Percentiles rank a stretch among this genome's conserved stretches.
Conservation (phyloP, 177 flowering plant genomes). For the Telopea speciosissima region DNA sequence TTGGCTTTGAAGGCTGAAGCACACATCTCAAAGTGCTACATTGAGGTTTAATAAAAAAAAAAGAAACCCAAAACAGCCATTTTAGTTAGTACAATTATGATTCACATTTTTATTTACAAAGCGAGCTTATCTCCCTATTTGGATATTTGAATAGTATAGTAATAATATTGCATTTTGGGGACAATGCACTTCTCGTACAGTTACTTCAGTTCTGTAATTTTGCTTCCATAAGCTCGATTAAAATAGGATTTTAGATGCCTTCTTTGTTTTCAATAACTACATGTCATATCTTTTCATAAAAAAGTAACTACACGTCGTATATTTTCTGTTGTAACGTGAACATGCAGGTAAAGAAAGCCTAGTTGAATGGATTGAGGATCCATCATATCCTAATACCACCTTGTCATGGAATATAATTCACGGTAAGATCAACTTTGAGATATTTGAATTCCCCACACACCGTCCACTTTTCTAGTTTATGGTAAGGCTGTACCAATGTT, state of each 20-base stretch:
- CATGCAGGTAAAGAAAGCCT: constrained; percentile 65
- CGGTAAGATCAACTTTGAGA: constrained; percentile 33
- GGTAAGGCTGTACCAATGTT: not conserved
- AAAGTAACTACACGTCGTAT: not conserved
- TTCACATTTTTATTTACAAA: too few relatives aligned
- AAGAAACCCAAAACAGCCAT: too few relatives aligned
- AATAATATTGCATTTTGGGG: not conserved
- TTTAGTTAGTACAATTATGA: too few relatives aligned
- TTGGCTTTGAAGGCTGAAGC: too few relatives aligned
- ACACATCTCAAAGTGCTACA: too few relatives aligned
- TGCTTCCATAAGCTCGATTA: not conserved
- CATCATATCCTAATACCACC: constrained; percentile 62
- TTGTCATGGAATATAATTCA: constrained; percentile 68
- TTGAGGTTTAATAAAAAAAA: too few relatives aligned
- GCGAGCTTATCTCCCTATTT: too few relatives aligned
- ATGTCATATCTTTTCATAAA: too few relatives aligned
- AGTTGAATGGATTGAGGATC: constrained; percentile 60
- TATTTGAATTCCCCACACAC: not conserved
- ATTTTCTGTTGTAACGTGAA: not conserved
- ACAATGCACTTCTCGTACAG: not conserved
- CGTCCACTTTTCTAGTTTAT: not conserved
- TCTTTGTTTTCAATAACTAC: not conserved
- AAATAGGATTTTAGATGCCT: not conserved
- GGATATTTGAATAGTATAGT: not conserved
- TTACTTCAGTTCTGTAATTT: too few relatives aligned